Conservation (phyloP, 2,329 filamentous ascomycete genomes). For the Paraconiothyrium brasiliense region DNA sequence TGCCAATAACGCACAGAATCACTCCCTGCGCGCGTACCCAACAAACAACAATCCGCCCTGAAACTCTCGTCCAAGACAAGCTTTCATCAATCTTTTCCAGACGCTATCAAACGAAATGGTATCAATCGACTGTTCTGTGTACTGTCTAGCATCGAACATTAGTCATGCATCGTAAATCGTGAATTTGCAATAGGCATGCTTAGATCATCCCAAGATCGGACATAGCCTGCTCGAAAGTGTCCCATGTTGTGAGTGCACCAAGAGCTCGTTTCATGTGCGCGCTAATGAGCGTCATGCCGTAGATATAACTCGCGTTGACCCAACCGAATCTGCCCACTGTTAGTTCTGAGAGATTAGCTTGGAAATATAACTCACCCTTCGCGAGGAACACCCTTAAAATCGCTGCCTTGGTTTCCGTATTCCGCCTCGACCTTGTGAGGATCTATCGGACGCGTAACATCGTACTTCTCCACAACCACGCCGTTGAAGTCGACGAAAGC, state of each 20-base stretch:
- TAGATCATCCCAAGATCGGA: constrained; percentile 45
- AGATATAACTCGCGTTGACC: constrained; percentile 98
- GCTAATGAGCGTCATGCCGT: constrained; percentile 87
- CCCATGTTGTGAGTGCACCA: constrained; percentile 86
- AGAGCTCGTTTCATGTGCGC: constrained; percentile 89
- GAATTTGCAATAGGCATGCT: constrained; percentile 1
- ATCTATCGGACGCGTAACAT: constrained; percentile 88
- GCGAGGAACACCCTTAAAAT: constrained; percentile 94
- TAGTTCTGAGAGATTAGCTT: constrained; percentile 27
- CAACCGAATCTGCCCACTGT: constrained; percentile 80
- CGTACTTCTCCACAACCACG: constrained; percentile 98
- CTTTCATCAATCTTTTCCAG: neutral
- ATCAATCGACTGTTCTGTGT: constrained; percentile 5
- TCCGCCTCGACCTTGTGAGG: constrained; percentile 95
- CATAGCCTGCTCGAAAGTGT: constrained; percentile 78
- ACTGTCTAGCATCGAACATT: constrained; percentile 11
- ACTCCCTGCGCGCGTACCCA: neutral
- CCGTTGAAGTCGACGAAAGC: constrained; percentile 99
- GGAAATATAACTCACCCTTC: constrained; percentile 77
- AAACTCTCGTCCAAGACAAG: neutral
- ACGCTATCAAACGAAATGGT: neutral
- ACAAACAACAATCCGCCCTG: neutral
- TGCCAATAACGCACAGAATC: neutral
- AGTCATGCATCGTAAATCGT: constrained; percentile 17
- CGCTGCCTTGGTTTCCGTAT: constrained; percentile 94